A percentile compares a stretch with the other conserved stretches of the same genome.
Evolutionary conservation across 352 stramenopile genomes (phyloP).

Genomic region (Phytophthora pseudosyringae): DNA sequence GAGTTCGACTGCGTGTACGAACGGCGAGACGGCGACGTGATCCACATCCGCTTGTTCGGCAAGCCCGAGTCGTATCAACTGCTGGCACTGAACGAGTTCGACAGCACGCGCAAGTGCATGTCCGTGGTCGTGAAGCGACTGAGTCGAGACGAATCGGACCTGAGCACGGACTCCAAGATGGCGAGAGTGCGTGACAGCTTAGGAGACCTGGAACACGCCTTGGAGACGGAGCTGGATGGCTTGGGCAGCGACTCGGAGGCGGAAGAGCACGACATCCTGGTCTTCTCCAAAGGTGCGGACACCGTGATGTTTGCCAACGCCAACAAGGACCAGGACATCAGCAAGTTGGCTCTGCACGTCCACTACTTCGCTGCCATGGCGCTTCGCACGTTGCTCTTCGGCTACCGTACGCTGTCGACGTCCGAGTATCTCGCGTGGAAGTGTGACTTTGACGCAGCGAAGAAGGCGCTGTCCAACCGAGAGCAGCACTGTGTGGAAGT

Average conservation of each 20-base stretch:
- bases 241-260: constrained; percentile 26
- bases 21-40: constrained; percentile 75
- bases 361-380: constrained; percentile 91
- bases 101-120: constrained; percentile 90
- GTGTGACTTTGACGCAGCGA: constrained; percentile 67
- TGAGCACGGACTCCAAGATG: constrained; percentile 1
- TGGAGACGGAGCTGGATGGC: constrained; percentile 29
- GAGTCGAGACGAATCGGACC: constrained; percentile 4
- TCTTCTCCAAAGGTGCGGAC: constrained; percentile 91
- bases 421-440: constrained; percentile 81
- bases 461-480: constrained; percentile 68
- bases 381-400: constrained; percentile 85
- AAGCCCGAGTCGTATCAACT: constrained; percentile 77
- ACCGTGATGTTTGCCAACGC: constrained; percentile 90
- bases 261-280: constrained; percentile 63
- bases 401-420: constrained; percentile 67
- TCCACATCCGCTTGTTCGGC: constrained; percentile 81
- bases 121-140: constrained; percentile 78
- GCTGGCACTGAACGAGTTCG: constrained; percentile 86
- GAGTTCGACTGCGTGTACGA: constrained; percentile 87
- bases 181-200: constrained; percentile 29
- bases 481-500: constrained; percentile 74
- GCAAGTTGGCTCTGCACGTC: constrained; percentile 78
- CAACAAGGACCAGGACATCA: constrained; percentile 74
- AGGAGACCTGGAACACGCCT: constrained; percentile 35